Conservation (phyloP, 176 grass and related monocot genomes). For the Oryza coarctata region DNA sequence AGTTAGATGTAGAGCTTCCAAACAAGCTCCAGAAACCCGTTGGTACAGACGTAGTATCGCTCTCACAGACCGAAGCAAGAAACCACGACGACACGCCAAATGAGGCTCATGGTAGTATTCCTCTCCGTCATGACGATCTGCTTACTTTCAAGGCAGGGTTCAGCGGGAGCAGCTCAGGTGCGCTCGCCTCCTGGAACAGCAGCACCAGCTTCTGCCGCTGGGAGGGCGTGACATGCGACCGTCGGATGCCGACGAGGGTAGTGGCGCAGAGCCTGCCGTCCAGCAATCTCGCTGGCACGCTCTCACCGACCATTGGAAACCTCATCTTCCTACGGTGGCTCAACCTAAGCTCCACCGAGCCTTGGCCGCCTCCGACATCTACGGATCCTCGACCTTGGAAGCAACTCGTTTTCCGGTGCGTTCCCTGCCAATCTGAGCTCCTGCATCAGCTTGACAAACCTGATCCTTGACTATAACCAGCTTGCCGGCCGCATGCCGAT, state of each 20-base stretch:
- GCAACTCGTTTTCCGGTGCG: neutral
- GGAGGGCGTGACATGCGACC: neutral
- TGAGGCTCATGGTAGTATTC: no score
- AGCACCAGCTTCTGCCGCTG: neutral
- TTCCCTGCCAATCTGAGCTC: neutral
- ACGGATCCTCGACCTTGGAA: neutral
- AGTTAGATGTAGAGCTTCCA: no score
- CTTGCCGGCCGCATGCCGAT: neutral
- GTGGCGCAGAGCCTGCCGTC: neutral
- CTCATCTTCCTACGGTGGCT: neutral
- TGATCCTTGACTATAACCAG: neutral
- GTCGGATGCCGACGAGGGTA: neutral
- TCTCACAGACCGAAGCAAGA: no score
- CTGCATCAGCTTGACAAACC: neutral
- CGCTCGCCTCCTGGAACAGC: neutral
- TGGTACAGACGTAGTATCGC: no score
- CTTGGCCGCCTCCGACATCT: neutral
- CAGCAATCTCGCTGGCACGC: neutral
- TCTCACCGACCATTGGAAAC: neutral
- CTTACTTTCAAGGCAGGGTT: constrained; percentile 3
- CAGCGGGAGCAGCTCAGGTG: neutral
- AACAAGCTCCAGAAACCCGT: no score
- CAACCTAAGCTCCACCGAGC: neutral
- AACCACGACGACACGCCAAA: no score
- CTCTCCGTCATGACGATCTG: no score